Base-by-base conservation (phyloP, 345 rosid genomes). In the Salix koriyanagi region DNA sequence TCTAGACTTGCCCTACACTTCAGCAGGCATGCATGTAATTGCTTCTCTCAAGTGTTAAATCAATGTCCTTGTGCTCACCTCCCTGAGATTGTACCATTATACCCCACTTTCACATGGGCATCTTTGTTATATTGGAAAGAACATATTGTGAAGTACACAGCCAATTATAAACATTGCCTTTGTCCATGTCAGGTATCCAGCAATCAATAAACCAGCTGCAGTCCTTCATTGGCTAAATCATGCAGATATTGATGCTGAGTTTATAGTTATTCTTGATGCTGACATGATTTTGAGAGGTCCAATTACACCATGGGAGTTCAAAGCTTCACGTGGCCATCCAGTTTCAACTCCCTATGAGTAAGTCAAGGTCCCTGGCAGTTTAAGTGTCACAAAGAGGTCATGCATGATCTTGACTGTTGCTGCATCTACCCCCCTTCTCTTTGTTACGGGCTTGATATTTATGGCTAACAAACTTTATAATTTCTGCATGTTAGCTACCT, bases 291-390 rank as follows among this genome's bases (percentile, higher is more conserved):
- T 93, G 82, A 84, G 99, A 83, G 98, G 94, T 74, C 97, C 97
- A 83, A 93, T 96, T 75, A 92, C 99, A 67, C 99, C 99, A 30
- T 96, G 98, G 98, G 97, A 93, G 84, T 96, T 86, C 81, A 85
- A 88, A 78, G 99, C 99, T 62, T 89, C 93, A 82, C 92, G 85
- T 74, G 97, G 98, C 80, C 92, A 84, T 32, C 99, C 99, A 56
- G 99, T 94, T 81, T 96, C 99, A 80, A 96, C 99, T 82, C 99
- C 98, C 73, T 93, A 96, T 5, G 97, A 92, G 99, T 93, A 93
- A 93, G 86, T 44, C 58, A 26, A 42, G 23, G 26, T 56, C 18
- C 34, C 44, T 32, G 65, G 23, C 19, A 65, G 37, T 28, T 65
- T 64, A 21, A 23, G 21, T 69, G 26, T 21, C 37, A 65, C 37